Conservation (phyloP, 2,329 filamentous ascomycete genomes). For the Ceratocystis papillata region DNA sequence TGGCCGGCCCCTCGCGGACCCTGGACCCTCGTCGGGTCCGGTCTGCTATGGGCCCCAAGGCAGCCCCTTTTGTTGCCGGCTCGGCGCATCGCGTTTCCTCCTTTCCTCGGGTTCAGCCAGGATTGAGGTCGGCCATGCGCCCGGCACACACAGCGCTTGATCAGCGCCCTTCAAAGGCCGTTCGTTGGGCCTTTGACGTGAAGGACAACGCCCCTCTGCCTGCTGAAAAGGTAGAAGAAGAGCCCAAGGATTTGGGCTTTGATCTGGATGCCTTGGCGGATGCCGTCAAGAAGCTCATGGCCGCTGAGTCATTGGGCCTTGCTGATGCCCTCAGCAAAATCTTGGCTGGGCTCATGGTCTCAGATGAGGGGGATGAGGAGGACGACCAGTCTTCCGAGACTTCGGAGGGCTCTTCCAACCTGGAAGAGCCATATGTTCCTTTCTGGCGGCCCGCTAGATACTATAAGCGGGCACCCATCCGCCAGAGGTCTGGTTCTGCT, state of each 20-base stretch:
- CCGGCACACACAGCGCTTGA: too few species aligned
- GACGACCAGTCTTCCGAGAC: too few species aligned
- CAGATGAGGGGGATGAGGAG: too few species aligned
- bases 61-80: background rate
- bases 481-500: background rate
- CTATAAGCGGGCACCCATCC: background rate
- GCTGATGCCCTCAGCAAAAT: background rate
- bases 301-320: background rate
- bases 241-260: background rate
- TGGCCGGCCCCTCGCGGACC: background rate
- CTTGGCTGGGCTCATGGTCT: background rate
- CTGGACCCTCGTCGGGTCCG: background rate
- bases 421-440: too few species aligned
- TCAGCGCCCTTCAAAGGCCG: too few species aligned
- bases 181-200: too few species aligned
- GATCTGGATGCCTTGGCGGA: conserved; percentile 7
- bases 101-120: too few species aligned
- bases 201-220: too few species aligned
- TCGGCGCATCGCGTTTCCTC: too few species aligned
- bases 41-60: background rate
- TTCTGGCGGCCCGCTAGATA: conserved; percentile 1
- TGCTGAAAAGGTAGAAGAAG: too few species aligned
- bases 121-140: too few species aligned
- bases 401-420: too few species aligned
- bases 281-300: background rate